Conservation (phyloP, 2,329 filamentous ascomycete species). For the Diaporthe humulicola region DNA sequence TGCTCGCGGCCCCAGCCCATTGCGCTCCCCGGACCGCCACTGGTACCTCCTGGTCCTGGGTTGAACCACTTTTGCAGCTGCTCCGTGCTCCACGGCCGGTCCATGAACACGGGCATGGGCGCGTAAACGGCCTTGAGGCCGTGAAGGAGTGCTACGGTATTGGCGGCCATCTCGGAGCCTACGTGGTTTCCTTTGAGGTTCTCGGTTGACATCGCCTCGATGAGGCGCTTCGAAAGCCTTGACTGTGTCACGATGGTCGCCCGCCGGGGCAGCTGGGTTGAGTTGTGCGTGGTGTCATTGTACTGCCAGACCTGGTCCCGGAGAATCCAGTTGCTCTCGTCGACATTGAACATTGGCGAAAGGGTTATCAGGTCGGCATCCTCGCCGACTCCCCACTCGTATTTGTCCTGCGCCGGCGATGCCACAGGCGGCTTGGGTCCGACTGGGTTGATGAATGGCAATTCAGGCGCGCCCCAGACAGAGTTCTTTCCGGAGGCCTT, state of each 20-base stretch:
- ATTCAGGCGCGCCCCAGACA: conserved; percentile 75
- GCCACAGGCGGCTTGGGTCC: conserved; percentile 73
- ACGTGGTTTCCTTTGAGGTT: conserved; percentile 81
- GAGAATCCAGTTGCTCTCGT: conserved; percentile 80
- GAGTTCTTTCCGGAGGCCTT: conserved; percentile 62
- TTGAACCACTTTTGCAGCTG: conserved; percentile 72
- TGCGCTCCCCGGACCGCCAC: conserved; percentile 67
- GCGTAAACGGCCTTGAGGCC: conserved; percentile 84
- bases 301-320: conserved; percentile 78
- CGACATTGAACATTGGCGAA: conserved; percentile 83
- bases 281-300: conserved; percentile 61
- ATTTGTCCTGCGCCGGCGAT: conserved; percentile 73
- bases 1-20: conserved; percentile 72
- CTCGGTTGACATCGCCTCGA: conserved; percentile 84
- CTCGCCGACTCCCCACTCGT: conserved; percentile 82
- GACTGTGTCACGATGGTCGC: conserved; percentile 85
- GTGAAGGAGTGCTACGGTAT: conserved; percentile 80
- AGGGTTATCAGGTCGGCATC: conserved; percentile 81
- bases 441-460: conserved; percentile 71
- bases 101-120: conserved; percentile 84
- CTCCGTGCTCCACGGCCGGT: conserved; percentile 75
- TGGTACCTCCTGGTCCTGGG: conserved; percentile 66
- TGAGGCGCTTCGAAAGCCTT: conserved; percentile 77
- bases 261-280: conserved; percentile 74
- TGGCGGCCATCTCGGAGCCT: conserved; percentile 84